Base-by-base conservation (phyloP, 176 grass and related monocot genomes). In the Puya raimondii region DNA sequence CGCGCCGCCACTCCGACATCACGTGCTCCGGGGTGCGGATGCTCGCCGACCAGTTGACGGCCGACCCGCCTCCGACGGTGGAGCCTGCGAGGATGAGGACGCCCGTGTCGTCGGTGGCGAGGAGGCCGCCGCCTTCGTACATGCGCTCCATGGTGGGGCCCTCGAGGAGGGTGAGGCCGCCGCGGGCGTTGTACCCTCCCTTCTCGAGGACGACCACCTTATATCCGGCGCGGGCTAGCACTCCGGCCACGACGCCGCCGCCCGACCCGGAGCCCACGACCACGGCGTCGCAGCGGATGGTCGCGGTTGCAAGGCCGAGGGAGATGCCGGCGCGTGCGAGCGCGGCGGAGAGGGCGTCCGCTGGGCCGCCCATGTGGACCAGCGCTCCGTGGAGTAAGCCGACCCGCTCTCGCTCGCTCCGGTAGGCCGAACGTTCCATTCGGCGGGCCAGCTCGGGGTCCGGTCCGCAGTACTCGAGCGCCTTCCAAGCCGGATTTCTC, bases 1-100 rank as follows among this genome's bases (percentile, higher is more conserved):
- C 9, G n/a, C 65, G 63, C 63, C 74, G 52, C 74, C 74, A 76
- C 74, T 76, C 74, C 10, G 50, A 21, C 17, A 51, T 52, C 18
- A 76, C 74, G 65, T 76, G 74, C 13, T 48, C 64, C 74, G 74
- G 74, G 11, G 74, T 76, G 17, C 74, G 74, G 22, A 76, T 26
- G 74, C 64, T 54, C n/a, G 74, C 74, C 64, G 74, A 67, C 74
- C 74, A 76, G 50, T 76, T 76, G 16, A 76, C 14, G 12, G 74
- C 29, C 21, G 74, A 76, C 6, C 74, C 74, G 12, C 74, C 74
- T 10, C 74, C 74, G 2, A 76, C 65, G 2, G 51, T 76, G 51
- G 74, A 57, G 11, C 74, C 74, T 3, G 74, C 64, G 15, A 76
- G 64, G 64, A 76, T 0, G 11, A 76, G 51, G 25, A 65, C 3